Conservation (phyloP, 208 protist genomes). For the Polymyxa betae region DNA sequence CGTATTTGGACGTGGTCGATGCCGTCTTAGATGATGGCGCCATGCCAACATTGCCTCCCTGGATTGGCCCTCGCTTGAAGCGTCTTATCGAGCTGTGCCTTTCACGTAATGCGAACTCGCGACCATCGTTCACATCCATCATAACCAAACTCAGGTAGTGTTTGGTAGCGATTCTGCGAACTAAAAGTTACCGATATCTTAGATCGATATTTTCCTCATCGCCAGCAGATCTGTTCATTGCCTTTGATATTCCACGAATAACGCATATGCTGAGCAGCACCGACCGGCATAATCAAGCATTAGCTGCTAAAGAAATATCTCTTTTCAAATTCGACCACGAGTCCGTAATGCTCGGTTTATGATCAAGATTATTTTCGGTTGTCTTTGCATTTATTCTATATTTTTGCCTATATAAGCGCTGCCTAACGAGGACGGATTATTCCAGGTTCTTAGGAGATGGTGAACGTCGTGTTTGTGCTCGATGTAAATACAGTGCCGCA, state of each 20-base stretch:
- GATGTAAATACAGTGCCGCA: neutral
- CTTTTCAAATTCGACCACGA: slow-evolving; percentile 47
- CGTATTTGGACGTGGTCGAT: slow-evolving; percentile 45
- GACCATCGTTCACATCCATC: slow-evolving; percentile 37
- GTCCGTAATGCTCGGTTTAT: no score
- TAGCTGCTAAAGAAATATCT: neutral
- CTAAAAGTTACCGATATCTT: no score
- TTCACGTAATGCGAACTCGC: neutral
- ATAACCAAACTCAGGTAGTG: slow-evolving; percentile 7
- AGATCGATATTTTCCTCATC: slow-evolving; percentile 48
- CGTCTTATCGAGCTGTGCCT: slow-evolving; percentile 38
- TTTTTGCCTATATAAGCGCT: no score
- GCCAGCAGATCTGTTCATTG: slow-evolving; percentile 1
- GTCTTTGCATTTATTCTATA: no score
- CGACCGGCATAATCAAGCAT: slow-evolving; percentile 44
- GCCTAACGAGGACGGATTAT: no score
- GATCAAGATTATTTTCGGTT: no score
- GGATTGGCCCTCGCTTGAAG: slow-evolving; percentile 41
- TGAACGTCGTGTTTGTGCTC: slow-evolving; percentile 1
- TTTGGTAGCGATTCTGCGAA: neutral
- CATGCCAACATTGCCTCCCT: slow-evolving; percentile 24
- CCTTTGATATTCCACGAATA: neutral
- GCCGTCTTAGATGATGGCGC: slow-evolving; percentile 51
- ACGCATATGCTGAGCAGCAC: neutral
- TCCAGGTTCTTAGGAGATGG: neutral